phyloP scores from a whole-genome alignment of 257 asterid genomes.

The Eucommia ulmoides region DNA sequence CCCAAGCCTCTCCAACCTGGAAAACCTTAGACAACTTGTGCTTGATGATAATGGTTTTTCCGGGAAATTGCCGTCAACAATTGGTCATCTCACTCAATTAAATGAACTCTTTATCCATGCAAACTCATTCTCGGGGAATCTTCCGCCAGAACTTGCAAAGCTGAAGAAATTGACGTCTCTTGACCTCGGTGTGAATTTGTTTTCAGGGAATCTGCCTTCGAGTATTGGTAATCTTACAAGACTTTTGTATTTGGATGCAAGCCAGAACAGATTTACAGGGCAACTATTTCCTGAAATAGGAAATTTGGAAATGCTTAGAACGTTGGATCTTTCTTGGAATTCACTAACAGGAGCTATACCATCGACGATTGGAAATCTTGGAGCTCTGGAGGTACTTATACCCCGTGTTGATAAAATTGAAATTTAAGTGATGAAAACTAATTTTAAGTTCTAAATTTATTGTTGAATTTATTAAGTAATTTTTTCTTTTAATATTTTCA shows the following conservation, averaged over 20 bases:
- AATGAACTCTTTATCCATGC: slow-evolving; percentile 42
- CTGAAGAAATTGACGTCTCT: slow-evolving; percentile 34
- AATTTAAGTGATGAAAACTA: no score
- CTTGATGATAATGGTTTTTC: slow-evolving; percentile 49
- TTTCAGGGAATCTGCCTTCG: slow-evolving; percentile 50
- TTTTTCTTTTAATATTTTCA: no score
- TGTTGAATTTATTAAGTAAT: no score
- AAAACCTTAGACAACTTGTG: slow-evolving; percentile 29
- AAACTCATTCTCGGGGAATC: slow-evolving; percentile 41
- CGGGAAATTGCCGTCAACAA: slow-evolving; percentile 39
- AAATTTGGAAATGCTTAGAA: slow-evolving; percentile 26
- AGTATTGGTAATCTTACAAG: slow-evolving; percentile 32
- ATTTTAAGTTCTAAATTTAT: no score
- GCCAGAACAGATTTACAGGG: slow-evolving; percentile 43
- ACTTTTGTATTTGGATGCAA: slow-evolving; percentile 35
- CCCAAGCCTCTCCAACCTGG: slow-evolving; percentile 24
- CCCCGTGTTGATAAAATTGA: no score
- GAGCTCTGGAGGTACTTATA: no score
- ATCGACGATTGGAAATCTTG: slow-evolving; percentile 27
- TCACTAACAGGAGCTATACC: slow-evolving; percentile 43
- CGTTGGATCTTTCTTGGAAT: slow-evolving; percentile 47
- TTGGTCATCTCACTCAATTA: slow-evolving; percentile 36
- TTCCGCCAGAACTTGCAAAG: slow-evolving; percentile 47
- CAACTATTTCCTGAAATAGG: slow-evolving; percentile 33
- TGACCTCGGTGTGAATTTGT: slow-evolving; percentile 49